Conservation (phyloP, 108 stramenopile species). For the Craspedostauros australis region DNA sequence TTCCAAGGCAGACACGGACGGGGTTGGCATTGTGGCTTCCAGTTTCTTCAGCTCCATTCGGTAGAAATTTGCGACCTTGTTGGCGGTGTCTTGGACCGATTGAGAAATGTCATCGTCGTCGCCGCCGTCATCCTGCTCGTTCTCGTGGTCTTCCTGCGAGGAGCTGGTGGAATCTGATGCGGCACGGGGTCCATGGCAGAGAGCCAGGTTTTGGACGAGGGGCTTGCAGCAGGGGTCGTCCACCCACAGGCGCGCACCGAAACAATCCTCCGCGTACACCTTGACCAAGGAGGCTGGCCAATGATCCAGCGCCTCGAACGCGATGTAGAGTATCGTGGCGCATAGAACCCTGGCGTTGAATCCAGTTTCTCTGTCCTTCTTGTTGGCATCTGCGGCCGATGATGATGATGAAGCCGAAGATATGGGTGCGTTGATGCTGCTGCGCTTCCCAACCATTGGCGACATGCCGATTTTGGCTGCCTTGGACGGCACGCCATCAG, state of each 20-base stretch:
- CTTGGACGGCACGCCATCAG: slow-evolving; percentile 1
- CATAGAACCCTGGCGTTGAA: slow-evolving; percentile 33
- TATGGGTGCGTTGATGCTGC: too few relatives aligned
- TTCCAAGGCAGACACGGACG: too few relatives aligned
- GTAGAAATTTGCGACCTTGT: too few relatives aligned
- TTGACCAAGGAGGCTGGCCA: slow-evolving; percentile 61
- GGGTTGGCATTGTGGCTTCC: too few relatives aligned
- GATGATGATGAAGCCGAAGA: too few relatives aligned
- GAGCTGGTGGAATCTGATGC: not conserved
- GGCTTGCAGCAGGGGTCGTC: slow-evolving; percentile 42
- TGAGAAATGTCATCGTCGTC: too few relatives aligned
- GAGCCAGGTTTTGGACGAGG: slow-evolving; percentile 55
- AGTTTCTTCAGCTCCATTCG: too few relatives aligned
- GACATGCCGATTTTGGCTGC: slow-evolving; percentile 9
- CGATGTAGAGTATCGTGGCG: slow-evolving; percentile 47
- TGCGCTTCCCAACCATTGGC: slow-evolving; percentile 21
- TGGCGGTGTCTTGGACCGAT: too few relatives aligned
- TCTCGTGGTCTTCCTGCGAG: not conserved
- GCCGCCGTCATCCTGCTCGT: too few relatives aligned
- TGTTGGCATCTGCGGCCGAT: not conserved
- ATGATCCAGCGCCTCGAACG: slow-evolving; percentile 56
- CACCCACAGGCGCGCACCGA: slow-evolving; percentile 69
- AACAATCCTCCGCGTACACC: slow-evolving; percentile 68
- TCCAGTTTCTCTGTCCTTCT: slow-evolving; percentile 4
- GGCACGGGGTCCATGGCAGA: slow-evolving; percentile 20